Conservation (phyloP, 805 yeast genomes). For the Metschnikowia rubicola region DNA sequence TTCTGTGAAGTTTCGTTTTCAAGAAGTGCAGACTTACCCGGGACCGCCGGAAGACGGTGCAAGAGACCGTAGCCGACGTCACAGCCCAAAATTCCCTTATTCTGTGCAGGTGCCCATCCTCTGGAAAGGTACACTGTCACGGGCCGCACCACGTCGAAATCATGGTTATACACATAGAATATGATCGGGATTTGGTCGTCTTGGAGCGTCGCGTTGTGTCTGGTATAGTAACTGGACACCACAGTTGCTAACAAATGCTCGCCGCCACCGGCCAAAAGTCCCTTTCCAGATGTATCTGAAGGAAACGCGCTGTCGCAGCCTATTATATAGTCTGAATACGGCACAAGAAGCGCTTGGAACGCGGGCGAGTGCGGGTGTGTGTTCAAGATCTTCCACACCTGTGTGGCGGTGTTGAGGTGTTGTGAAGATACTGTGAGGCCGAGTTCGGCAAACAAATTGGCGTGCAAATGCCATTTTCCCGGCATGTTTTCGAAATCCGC, state of each 20-base stretch:
- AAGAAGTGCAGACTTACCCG: background rate
- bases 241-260: conserved; percentile 73
- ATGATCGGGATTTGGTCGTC: conserved; percentile 39
- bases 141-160: conserved; percentile 80
- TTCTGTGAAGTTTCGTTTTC: background rate
- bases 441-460: conserved; percentile 43
- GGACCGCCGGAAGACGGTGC: conserved; percentile 76
- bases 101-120: conserved; percentile 62
- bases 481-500: background rate
- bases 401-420: conserved; percentile 69
- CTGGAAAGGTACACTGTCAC: conserved; percentile 66
- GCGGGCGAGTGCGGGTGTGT: conserved; percentile 80
- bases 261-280: conserved; percentile 81
- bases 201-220: conserved; percentile 34
- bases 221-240: conserved; percentile 52
- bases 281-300: conserved; percentile 54
- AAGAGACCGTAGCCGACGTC: conserved; percentile 91
- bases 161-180: conserved; percentile 76
- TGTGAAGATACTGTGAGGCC: conserved; percentile 77
- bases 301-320: conserved; percentile 58
- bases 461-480: conserved; percentile 13
- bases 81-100: conserved; percentile 82
- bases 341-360: conserved; percentile 72
- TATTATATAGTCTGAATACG: conserved; percentile 83
- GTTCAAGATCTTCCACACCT: conserved; percentile 81